Percentiles rank a stretch among this genome's conserved stretches.
phyloP scores from a whole-genome alignment of 2,329 filamentous ascomycete genomes.

The Phialocephala sp. region DNA sequence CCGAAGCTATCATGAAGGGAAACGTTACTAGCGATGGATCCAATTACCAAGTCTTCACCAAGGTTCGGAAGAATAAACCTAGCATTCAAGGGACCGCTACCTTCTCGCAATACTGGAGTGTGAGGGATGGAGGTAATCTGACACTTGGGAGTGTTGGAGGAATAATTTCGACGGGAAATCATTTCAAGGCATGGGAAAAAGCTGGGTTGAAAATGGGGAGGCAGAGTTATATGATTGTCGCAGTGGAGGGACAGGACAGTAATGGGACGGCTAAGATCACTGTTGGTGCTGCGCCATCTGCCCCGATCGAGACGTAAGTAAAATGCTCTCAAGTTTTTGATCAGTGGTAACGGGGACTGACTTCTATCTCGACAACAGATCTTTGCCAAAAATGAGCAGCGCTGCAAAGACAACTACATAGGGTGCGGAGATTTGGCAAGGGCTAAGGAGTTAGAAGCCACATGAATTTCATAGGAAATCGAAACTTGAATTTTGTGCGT shows the following conservation, averaged over 20 bases:
- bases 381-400: not conserved
- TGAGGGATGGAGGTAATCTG: constrained; percentile 2
- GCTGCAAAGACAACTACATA: no score
- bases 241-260: constrained; percentile 8
- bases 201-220: constrained; percentile 11
- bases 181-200: constrained; percentile 13
- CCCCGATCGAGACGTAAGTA: constrained; percentile 4
- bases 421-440: no score
- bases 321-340: not conserved
- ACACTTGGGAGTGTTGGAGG: not conserved
- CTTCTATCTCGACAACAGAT: not conserved
- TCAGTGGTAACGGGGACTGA: not conserved
- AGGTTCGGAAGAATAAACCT: constrained; percentile 6
- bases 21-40: constrained; percentile 1
- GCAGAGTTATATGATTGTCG: constrained; percentile 11
- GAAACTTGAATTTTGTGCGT: no score
- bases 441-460: no score
- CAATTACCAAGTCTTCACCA: constrained; percentile 1
- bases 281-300: not conserved
- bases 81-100: constrained; percentile 10
- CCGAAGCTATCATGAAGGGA: constrained; percentile 4
- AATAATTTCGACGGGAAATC: constrained; percentile 3
- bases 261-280: constrained; percentile 8
- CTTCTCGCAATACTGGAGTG: constrained; percentile 5
- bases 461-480: no score